Percentiles rank a stretch among this genome's conserved stretches.
phyloP scores from a whole-genome alignment of 805 yeast species.

The Candida endomychidarum region DNA sequence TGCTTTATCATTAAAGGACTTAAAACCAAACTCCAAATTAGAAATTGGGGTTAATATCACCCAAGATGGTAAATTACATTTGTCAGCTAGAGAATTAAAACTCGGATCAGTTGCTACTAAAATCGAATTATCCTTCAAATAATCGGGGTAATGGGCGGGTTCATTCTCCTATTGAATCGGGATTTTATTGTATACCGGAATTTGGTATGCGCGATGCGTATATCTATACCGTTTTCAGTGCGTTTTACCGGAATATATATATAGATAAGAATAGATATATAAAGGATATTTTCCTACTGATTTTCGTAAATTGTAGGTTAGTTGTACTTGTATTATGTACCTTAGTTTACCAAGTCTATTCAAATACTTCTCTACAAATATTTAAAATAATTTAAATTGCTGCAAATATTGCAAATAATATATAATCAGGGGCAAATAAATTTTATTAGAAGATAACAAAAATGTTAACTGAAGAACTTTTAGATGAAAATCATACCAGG shows the following conservation, averaged over 20 bases:
- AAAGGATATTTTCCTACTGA: too few species aligned
- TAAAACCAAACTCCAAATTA: constrained; percentile 60
- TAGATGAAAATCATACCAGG: constrained; percentile 9
- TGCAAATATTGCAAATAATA: background rate
- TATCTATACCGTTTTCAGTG: too few species aligned
- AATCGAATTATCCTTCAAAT: constrained; percentile 41
- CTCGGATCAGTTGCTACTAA: constrained; percentile 55
- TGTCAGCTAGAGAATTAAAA: constrained; percentile 66
- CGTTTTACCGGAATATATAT: background rate
- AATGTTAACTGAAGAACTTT: constrained; percentile 10
- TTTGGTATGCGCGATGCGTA: background rate
- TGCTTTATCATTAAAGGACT: constrained; percentile 72
- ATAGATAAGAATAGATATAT: constrained; percentile 5
- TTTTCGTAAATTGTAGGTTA: too few species aligned
- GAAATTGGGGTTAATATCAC: constrained; percentile 69
- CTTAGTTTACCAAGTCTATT: background rate
- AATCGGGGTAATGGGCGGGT: background rate
- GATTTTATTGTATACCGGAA: too few species aligned
- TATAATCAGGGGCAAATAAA: background rate
- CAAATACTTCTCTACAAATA: too few species aligned
- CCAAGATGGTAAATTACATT: constrained; percentile 61
- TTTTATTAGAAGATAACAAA: too few species aligned
- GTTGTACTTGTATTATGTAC: background rate
- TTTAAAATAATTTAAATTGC: too few species aligned
- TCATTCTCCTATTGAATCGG: too few species aligned